These are phyloP conservation scores for Paraglomus brasilianum DNA, from an alignment of 192 early-diverging fungal genomes.

Conservation along the genomic window DNA sequence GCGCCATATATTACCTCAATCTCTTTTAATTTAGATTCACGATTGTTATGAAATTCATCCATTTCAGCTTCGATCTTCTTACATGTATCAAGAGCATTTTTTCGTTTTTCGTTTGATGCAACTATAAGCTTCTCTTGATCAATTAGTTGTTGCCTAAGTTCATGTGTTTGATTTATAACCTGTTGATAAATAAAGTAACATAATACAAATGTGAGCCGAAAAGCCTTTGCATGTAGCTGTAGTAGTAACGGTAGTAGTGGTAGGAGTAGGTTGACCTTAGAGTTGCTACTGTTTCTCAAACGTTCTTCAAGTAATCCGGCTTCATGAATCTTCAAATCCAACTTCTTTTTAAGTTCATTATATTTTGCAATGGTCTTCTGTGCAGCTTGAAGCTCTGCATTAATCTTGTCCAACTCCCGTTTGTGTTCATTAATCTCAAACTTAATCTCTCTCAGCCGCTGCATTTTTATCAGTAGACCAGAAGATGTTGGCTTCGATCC, in stretches of 20 bases:
- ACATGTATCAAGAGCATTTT: slow-evolving; percentile 53
- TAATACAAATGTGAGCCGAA: slow-evolving; percentile 15
- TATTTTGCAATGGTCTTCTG: slow-evolving; percentile 58
- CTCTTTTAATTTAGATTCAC: slow-evolving; percentile 85
- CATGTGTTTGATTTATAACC: slow-evolving; percentile 56
- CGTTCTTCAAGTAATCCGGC: slow-evolving; percentile 71
- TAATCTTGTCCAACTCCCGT: slow-evolving; percentile 49
- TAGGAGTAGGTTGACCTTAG: slow-evolving; percentile 62
- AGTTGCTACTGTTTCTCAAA: slow-evolving; percentile 71
- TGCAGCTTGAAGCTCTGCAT: slow-evolving; percentile 52
- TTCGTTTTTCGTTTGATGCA: slow-evolving; percentile 44
- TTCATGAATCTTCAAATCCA: slow-evolving; percentile 81
- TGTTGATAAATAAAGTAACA: slow-evolving; percentile 36
- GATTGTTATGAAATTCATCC: slow-evolving; percentile 84
- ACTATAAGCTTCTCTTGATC: slow-evolving; percentile 44
- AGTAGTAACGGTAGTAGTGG: background rate
- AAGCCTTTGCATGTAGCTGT: background rate
- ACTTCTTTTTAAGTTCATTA: slow-evolving; percentile 56
- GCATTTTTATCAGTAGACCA: slow-evolving; percentile 74
- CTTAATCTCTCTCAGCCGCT: slow-evolving; percentile 67
- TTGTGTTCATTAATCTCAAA: slow-evolving; percentile 49
- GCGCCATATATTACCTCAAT: slow-evolving; percentile 53
- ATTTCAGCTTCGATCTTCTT: slow-evolving; percentile 81
- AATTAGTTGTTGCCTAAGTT: slow-evolving; percentile 53
- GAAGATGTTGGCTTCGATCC: slow-evolving; percentile 75